phyloP scores from a whole-genome alignment of 2,329 filamentous ascomycete genomes.

The Cordyceps cateniannulata region DNA sequence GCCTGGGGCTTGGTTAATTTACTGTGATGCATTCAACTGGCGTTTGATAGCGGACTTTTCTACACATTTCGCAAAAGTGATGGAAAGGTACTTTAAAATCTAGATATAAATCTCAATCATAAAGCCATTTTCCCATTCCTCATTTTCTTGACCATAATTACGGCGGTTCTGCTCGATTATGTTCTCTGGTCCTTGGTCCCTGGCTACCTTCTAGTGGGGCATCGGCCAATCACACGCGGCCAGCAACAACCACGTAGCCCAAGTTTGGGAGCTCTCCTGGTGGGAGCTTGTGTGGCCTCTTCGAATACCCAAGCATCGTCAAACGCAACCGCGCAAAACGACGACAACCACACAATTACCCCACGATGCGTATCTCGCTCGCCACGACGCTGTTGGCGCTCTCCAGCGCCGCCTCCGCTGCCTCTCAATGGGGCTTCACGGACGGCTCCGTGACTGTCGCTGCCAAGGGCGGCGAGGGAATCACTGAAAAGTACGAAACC shows the following conservation, averaged over 20 bases:
- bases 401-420: conserved; percentile 44
- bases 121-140: too few relatives aligned
- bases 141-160: too few relatives aligned
- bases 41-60: background rate
- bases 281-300: conserved; percentile 21
- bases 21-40: background rate
- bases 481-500: conserved; percentile 56
- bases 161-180: background rate
- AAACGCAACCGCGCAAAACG: conserved; percentile 13
- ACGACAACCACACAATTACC: conserved; percentile 14
- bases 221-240: conserved; percentile 15
- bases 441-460: conserved; percentile 63
- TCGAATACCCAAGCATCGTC: conserved; percentile 13
- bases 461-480: conserved; percentile 55
- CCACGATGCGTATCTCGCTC: conserved; percentile 32
- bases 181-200: background rate
- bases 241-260: conserved; percentile 21
- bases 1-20: background rate
- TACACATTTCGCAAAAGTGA: background rate
- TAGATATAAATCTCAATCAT: too few relatives aligned
- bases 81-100: background rate
- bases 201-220: background rate
- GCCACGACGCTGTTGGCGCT: conserved; percentile 38
- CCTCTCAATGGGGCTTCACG: conserved; percentile 64
- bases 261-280: conserved; percentile 18